phyloP scores from a whole-genome alignment of 2,329 filamentous ascomycete genomes.

The Mycosphaerella arachidis region DNA sequence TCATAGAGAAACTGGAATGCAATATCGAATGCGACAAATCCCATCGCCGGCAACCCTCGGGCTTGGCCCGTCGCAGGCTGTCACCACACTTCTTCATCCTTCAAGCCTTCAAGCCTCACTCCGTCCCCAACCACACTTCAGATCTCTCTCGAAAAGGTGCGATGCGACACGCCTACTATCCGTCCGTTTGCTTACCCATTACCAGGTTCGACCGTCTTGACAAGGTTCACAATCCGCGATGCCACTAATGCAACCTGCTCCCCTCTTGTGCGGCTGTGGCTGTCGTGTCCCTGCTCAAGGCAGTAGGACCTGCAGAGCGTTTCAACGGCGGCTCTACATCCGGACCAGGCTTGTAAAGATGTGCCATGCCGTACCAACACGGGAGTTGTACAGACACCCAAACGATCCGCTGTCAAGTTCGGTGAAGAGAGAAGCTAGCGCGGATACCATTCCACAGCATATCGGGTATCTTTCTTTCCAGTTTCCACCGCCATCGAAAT shows the following conservation, averaged over 20 bases:
- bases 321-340: neutral
- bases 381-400: constrained; percentile 6
- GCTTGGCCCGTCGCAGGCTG: neutral
- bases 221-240: neutral
- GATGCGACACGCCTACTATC: neutral
- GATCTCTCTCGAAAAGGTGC: neutral
- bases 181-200: neutral
- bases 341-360: neutral
- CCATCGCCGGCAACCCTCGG: neutral
- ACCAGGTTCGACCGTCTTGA: neutral
- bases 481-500: neutral
- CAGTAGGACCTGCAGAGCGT: neutral
- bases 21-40: neutral
- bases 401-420: neutral
- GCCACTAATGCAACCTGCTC: neutral
- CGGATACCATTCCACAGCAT: neutral
- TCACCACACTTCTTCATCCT: neutral
- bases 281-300: neutral
- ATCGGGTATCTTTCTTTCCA: no score
- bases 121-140: neutral
- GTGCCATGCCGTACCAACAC: neutral
- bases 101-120: constrained; percentile 1
- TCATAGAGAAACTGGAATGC: neutral
- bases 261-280: constrained; percentile 6
- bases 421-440: neutral